Evolutionary conservation across 2,329 filamentous ascomycete genomes (phyloP), one percentile per base, ranked within the genome.

Genomic region (Fusarium anguioides): DNA sequence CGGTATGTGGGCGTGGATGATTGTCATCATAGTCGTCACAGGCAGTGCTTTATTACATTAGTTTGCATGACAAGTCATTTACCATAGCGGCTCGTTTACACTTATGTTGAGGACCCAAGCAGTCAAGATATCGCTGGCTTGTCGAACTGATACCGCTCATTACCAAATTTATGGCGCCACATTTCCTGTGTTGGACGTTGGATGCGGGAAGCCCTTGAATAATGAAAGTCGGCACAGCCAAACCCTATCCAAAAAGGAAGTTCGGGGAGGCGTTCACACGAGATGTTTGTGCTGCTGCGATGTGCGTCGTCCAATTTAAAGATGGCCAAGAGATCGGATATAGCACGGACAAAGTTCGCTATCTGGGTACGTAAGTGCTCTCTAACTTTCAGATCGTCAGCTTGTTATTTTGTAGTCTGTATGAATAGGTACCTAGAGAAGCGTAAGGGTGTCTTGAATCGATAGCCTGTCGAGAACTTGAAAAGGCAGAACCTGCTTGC

Each of bases 381-480:
- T 23, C 27, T 48, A 17, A 33, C 6, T 24, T 21, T 26, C 23
- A 27, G 8, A 26, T 20, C 36, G 37, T 35, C 46, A 35, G 23
- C 26, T 17, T 21, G 40, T 31, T 24, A 24, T 18, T 20, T 40
- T 31, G 24, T 20, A 17, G 14, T 18, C 26, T 23, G 17, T 23
- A 55, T 24, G 27, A 37, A 50, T 44, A 55, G 35, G 40, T n/a
- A n/a, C n/a, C n/a, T n/a, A n/a, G n/a, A n/a, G 45, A 64, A 48
- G 41, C 31, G 33, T 41, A 37, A 53, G 36, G 44, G 36, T 61
- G 51, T 36, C 29, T 26, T 51, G 56, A 65, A 52, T 53, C 45
- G 60, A 69, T 65, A 64, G 67, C 59, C 67, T 51, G 70, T 39
- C 20, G 41, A 33, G 17, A 41, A 42, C 52, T 44, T 42, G 54